A percentile compares a stretch with the other conserved stretches of the same genome.
Conservation (phyloP, 192 early-diverging fungal genomes). For the Rhizoclosmatium sp. region DNA sequence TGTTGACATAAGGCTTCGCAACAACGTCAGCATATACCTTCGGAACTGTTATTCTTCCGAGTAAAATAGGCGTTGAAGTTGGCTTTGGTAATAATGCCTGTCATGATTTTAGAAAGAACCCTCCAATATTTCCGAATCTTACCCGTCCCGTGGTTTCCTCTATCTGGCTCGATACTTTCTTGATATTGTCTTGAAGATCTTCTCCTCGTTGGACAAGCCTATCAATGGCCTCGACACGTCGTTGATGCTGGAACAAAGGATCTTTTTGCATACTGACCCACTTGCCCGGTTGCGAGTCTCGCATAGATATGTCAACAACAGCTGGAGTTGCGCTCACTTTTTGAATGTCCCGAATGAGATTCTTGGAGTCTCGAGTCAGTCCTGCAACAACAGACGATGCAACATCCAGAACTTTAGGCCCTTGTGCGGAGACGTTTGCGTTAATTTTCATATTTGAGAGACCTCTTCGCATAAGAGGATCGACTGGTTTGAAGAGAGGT, state of each 20-base stretch:
- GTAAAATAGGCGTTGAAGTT: slow-evolving; percentile 5
- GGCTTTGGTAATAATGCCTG: slow-evolving; percentile 23
- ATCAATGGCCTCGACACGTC: slow-evolving; percentile 28
- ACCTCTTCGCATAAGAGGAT: slow-evolving; percentile 51
- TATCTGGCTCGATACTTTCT: slow-evolving; percentile 31
- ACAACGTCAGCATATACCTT: slow-evolving; percentile 14
- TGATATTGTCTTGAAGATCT: slow-evolving; percentile 35
- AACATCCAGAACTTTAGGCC: slow-evolving; percentile 8
- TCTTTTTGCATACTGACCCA: slow-evolving; percentile 35
- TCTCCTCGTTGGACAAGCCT: slow-evolving; percentile 35
- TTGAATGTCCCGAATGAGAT: slow-evolving; percentile 32
- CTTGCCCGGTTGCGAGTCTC: slow-evolving; percentile 26
- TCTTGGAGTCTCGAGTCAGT: slow-evolving; percentile 36
- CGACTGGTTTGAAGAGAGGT: slow-evolving; percentile 41
- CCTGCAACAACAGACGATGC: slow-evolving; percentile 32
- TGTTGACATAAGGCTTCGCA: slow-evolving; percentile 2
- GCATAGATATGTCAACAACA: slow-evolving; percentile 37
- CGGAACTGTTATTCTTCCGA: slow-evolving; percentile 26
- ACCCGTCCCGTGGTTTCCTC: slow-evolving; percentile 34
- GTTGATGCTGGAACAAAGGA: slow-evolving; percentile 34
- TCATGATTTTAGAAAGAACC: not conserved
- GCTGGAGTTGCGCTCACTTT: slow-evolving; percentile 26
- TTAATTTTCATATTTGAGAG: slow-evolving; percentile 18
- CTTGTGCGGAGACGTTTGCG: not conserved
- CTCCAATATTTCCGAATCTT: not conserved